Percentiles rank a stretch among this genome's conserved stretches.
Evolutionary conservation across 129 eudicot species (phyloP).

Genomic region (Mikania micrantha): DNA sequence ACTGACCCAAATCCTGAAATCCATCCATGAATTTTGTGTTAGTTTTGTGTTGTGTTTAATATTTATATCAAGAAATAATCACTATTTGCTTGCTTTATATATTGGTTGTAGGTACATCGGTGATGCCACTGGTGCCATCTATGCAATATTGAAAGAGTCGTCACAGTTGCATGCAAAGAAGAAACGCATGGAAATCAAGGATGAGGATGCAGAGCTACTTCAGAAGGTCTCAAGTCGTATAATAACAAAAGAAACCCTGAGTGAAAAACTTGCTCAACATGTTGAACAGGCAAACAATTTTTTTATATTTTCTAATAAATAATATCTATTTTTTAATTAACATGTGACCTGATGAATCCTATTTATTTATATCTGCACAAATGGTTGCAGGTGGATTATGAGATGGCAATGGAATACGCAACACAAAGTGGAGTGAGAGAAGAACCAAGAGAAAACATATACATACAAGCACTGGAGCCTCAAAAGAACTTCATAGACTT

Average conservation of each 20-base stretch:
- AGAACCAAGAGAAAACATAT: conserved; percentile 76
- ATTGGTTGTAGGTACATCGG: conserved; percentile 56
- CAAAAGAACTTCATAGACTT: conserved; percentile 46
- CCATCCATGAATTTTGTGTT: background rate
- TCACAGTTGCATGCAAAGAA: conserved; percentile 54
- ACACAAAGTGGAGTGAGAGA: conserved; percentile 90
- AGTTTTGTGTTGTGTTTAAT: background rate
- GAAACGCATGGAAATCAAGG: conserved; percentile 39
- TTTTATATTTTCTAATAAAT: no score
- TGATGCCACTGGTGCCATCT: conserved; percentile 76
- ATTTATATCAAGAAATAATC: background rate
- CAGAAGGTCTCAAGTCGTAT: conserved; percentile 44
- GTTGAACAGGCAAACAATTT: conserved; percentile 86
- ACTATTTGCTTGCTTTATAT: background rate
- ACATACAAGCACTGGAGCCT: conserved; percentile 54
- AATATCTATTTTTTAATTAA: no score
- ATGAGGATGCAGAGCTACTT: conserved; percentile 67
- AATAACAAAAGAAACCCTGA: conserved; percentile 55
- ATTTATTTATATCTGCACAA: no score
- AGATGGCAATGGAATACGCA: conserved; percentile 98
- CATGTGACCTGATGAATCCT: no score
- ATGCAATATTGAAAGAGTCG: conserved; percentile 55
- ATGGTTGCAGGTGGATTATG: conserved; percentile 84
- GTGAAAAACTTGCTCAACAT: conserved; percentile 83
- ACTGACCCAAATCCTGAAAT: background rate